Conservation (phyloP, 108 stramenopile species). For the Conticribra weissflogii region DNA sequence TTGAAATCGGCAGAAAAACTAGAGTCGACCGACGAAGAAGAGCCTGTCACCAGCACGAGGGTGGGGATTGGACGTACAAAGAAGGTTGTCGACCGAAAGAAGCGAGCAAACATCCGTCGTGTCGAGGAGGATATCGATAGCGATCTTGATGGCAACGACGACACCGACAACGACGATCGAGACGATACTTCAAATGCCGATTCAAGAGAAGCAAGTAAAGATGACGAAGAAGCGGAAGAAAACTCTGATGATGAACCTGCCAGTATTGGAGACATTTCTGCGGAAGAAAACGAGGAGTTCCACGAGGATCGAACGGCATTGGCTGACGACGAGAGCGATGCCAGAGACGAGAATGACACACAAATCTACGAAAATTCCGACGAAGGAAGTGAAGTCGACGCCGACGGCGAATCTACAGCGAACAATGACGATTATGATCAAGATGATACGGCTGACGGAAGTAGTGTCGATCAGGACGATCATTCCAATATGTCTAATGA, state of each 20-base stretch:
- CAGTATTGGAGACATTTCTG: background rate
- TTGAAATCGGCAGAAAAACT: background rate
- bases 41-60: background rate
- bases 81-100: background rate
- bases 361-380: background rate
- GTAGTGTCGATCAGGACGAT: constrained; percentile 1
- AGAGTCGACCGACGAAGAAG: background rate
- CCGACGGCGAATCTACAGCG: background rate
- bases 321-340: background rate
- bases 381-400: background rate
- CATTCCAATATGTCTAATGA: background rate
- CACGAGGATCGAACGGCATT: background rate
- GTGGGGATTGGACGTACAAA: background rate
- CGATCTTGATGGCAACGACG: background rate
- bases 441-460: too few relatives aligned
- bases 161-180: background rate
- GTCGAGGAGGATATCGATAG: background rate
- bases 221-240: background rate
- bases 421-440: background rate
- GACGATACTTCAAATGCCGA: too few relatives aligned
- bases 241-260: background rate
- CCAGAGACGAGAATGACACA: background rate
- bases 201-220: too few relatives aligned
- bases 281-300: background rate
- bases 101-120: background rate